Evolutionary conservation across 2,329 filamentous ascomycete species (phyloP).

Genomic region (Bipolaris bicolor): DNA sequence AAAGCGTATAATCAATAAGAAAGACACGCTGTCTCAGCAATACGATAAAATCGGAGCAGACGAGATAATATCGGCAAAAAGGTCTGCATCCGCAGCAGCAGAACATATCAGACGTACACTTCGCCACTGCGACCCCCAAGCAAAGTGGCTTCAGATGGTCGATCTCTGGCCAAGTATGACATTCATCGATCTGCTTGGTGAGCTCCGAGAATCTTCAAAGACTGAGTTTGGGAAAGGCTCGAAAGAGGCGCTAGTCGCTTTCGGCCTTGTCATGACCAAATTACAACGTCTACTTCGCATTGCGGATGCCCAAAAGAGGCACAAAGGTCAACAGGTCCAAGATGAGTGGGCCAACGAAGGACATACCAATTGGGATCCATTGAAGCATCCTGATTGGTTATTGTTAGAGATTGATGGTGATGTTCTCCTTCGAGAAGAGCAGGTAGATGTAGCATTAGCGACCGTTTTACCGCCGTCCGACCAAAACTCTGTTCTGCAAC

Average conservation of each 20-base stretch:
- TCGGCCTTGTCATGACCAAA: constrained; percentile 53
- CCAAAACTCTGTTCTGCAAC: constrained; percentile 66
- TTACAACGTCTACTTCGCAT: constrained; percentile 57
- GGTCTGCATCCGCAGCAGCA: constrained; percentile 17
- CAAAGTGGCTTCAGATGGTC: constrained; percentile 52
- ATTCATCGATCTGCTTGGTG: constrained; percentile 54
- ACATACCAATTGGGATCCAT: constrained; percentile 64
- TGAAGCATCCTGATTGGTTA: constrained; percentile 65
- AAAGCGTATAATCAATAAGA: constrained; percentile 1
- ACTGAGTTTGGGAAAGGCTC: constrained; percentile 44
- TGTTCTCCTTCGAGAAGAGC: constrained; percentile 65
- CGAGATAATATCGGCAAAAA: constrained; percentile 23
- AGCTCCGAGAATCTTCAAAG: constrained; percentile 51
- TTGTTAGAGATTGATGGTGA: constrained; percentile 70
- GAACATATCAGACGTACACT: constrained; percentile 15
- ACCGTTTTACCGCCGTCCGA: constrained; percentile 62
- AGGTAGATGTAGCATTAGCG: constrained; percentile 66
- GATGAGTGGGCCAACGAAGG: constrained; percentile 58
- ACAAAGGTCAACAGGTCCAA: constrained; percentile 28
- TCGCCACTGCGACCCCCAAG: constrained; percentile 30
- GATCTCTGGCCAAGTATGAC: constrained; percentile 58
- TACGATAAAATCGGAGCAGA: constrained; percentile 11
- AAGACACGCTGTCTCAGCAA: neutral
- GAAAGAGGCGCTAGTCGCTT: constrained; percentile 51
- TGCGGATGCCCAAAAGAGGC: constrained; percentile 35